These are phyloP conservation scores for Phytomonas serpens DNA, from an alignment of 208 protist genomes.

Conservation along the genomic window DNA sequence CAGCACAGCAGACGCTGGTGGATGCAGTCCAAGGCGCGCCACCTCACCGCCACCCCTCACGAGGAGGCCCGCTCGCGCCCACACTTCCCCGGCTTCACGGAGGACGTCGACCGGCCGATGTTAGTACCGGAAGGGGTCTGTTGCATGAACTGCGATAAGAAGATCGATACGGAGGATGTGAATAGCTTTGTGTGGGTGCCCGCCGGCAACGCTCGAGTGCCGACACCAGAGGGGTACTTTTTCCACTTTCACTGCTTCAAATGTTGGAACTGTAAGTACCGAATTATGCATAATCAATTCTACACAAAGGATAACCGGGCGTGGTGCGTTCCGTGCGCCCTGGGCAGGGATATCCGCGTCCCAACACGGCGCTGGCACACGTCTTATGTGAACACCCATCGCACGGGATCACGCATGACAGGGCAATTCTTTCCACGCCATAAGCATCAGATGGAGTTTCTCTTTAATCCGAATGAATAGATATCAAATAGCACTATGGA, in stretches of 20 bases:
- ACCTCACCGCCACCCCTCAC: constrained; percentile 72
- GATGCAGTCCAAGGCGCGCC: constrained; percentile 84
- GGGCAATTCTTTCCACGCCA: constrained; percentile 85
- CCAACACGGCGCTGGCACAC: constrained; percentile 85
- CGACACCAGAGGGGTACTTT: constrained; percentile 82
- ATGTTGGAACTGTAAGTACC: constrained; percentile 78
- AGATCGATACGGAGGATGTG: constrained; percentile 49
- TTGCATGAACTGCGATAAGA: constrained; percentile 81
- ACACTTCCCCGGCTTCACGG: constrained; percentile 78
- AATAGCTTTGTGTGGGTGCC: constrained; percentile 89
- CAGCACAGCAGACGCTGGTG: constrained; percentile 86
- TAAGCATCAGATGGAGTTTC: constrained; percentile 79
- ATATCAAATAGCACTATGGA: not conserved
- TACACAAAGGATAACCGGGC: constrained; percentile 81
- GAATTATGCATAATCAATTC: constrained; percentile 87
- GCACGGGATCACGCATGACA: constrained; percentile 72
- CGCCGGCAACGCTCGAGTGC: constrained; percentile 72
- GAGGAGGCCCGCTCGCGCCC: constrained; percentile 68
- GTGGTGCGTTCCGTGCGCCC: constrained; percentile 77
- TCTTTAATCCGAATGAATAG: constrained; percentile 80
- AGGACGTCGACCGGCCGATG: constrained; percentile 81
- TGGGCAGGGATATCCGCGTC: constrained; percentile 74
- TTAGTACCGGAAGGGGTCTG: constrained; percentile 58
- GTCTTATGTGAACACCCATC: constrained; percentile 85
- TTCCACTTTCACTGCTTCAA: constrained; percentile 90